phyloP scores from a whole-genome alignment of 257 asterid species.

The Handroanthus guayacan region DNA sequence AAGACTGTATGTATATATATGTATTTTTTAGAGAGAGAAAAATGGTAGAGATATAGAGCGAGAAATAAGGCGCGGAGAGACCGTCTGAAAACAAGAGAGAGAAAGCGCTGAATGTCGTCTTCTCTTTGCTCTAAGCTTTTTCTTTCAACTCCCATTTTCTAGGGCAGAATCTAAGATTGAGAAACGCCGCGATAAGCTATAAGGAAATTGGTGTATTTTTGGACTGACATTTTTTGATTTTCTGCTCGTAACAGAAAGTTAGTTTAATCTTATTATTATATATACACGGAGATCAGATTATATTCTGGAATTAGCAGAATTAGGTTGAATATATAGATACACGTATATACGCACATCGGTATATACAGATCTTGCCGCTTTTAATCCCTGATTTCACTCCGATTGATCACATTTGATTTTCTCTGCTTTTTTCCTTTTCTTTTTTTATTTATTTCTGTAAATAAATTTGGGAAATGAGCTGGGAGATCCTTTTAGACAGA shows the following conservation, averaged over 20 bases:
- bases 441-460: conserved; percentile 24
- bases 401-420: conserved; percentile 51
- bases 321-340: conserved; percentile 33
- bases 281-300: conserved; percentile 33
- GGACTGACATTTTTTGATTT: conserved; percentile 39
- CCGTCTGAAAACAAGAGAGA: conserved; percentile 71
- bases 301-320: conserved; percentile 37
- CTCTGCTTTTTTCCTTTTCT: not conserved
- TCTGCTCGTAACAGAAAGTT: conserved; percentile 32
- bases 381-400: conserved; percentile 48
- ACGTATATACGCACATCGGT: conserved; percentile 32
- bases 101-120: conserved; percentile 49
- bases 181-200: conserved; percentile 45
- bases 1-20: not conserved
- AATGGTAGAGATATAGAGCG: conserved; percentile 54
- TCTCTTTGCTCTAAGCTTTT: conserved; percentile 47
- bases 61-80: conserved; percentile 99
- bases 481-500: conserved; percentile 62
- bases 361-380: conserved; percentile 65
- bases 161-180: conserved; percentile 56
- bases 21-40: conserved; percentile 48
- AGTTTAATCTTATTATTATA: not conserved
- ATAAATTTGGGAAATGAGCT: conserved; percentile 54
- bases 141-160: conserved; percentile 49
- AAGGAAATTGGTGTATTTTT: conserved; percentile 31